phyloP scores from a whole-genome alignment of 1,139 yeast genomes.

The Blastobotrys buckinghamii region DNA sequence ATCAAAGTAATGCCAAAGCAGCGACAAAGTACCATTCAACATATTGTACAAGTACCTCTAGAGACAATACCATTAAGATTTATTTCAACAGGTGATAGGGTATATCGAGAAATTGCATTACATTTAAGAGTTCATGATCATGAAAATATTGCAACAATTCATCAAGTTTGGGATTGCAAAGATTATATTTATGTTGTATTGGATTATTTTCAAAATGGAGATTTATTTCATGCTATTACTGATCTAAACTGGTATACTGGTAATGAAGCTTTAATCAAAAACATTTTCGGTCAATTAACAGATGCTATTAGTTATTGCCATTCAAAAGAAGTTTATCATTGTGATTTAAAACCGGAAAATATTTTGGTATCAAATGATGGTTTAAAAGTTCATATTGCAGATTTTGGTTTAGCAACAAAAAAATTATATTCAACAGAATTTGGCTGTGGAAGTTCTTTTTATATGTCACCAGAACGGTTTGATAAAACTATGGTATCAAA shows the following conservation, averaged over 20 bases:
- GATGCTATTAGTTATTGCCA: slow-evolving; percentile 72
- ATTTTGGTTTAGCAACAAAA: slow-evolving; percentile 77
- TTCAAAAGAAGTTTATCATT: slow-evolving; percentile 63
- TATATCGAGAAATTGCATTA: slow-evolving; percentile 58
- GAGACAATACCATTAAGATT: background rate
- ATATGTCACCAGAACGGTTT: slow-evolving; percentile 90
- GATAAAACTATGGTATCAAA: background rate
- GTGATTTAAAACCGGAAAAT: slow-evolving; percentile 91
- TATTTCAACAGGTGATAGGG: slow-evolving; percentile 15
- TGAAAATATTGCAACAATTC: slow-evolving; percentile 70
- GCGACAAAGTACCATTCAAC: slow-evolving; percentile 11
- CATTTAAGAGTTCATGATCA: slow-evolving; percentile 73
- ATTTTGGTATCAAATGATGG: slow-evolving; percentile 63
- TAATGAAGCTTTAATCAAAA: slow-evolving; percentile 53
- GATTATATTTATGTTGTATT: slow-evolving; percentile 56
- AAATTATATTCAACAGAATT: slow-evolving; percentile 56
- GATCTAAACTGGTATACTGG: slow-evolving; percentile 53
- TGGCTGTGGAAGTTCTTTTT: slow-evolving; percentile 82
- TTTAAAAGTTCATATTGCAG: slow-evolving; percentile 59
- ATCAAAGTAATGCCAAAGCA: slow-evolving; percentile 63
- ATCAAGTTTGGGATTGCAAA: slow-evolving; percentile 48
- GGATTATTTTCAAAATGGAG: slow-evolving; percentile 83
- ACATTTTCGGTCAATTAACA: slow-evolving; percentile 67
- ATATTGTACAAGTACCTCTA: slow-evolving; percentile 2
- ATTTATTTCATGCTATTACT: slow-evolving; percentile 73